Conservation (phyloP, 1,139 yeast genomes). For the Spathaspora sp. region DNA sequence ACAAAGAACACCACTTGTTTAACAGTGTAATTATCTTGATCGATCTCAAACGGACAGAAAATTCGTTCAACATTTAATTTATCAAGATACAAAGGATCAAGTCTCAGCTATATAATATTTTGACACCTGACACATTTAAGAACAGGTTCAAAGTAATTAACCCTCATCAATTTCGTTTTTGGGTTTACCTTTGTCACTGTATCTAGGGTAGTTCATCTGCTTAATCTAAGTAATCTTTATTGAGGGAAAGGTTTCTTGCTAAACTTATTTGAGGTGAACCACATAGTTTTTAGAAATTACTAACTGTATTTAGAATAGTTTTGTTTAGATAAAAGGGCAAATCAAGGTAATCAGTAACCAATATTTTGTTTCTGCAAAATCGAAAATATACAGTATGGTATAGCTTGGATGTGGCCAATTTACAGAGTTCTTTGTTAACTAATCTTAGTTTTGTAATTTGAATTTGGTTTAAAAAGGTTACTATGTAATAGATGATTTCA, state of each 20-base stretch:
- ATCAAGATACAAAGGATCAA: background rate
- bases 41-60: background rate
- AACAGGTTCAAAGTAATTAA: background rate
- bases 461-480: background rate
- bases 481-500: background rate
- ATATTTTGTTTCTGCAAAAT: background rate
- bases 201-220: too few relatives aligned
- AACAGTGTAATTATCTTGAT: background rate
- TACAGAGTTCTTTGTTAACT: background rate
- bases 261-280: background rate
- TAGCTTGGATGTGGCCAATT: background rate
- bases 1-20: background rate
- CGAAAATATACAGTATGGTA: background rate
- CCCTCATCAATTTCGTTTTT: background rate
- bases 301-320: background rate
- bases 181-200: background rate
- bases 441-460: background rate
- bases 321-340: background rate
- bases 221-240: background rate
- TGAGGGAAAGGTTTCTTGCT: background rate
- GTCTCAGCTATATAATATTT: background rate
- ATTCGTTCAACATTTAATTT: background rate
- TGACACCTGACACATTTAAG: background rate
- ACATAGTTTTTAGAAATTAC: background rate
- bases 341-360: background rate